These are phyloP conservation scores for Lactarius akahatsu DNA, from an alignment of 768 basidiomycete genomes.

Conservation along the genomic window DNA sequence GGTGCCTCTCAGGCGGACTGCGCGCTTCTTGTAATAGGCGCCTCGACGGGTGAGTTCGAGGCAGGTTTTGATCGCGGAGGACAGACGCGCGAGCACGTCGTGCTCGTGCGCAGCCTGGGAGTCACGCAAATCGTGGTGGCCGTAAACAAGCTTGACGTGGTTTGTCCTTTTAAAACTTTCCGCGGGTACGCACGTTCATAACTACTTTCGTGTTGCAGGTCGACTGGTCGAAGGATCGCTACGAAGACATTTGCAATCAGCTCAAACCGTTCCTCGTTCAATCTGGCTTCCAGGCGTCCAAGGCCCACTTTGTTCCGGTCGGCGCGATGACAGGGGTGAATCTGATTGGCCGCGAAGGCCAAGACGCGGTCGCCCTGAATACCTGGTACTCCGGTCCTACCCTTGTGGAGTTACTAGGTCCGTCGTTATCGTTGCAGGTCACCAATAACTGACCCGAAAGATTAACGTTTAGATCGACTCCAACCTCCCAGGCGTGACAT, in stretches of 20 bases:
- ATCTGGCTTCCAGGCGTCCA: constrained; percentile 79
- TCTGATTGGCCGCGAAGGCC: constrained; percentile 52
- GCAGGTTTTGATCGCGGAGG: constrained; percentile 92
- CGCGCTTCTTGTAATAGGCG: constrained; percentile 90
- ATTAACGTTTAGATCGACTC: constrained; percentile 57
- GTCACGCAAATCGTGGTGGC: constrained; percentile 90
- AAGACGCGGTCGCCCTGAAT: constrained; percentile 48
- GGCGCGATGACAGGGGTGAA: constrained; percentile 91
- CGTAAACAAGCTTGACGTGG: constrained; percentile 93
- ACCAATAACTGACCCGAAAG: constrained; percentile 8
- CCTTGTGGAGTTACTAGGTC: constrained; percentile 81
- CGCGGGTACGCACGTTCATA: neutral
- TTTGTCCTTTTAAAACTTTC: constrained; percentile 36
- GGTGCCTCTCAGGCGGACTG: constrained; percentile 97
- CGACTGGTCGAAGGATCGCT: constrained; percentile 80
- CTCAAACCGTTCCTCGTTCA: constrained; percentile 82
- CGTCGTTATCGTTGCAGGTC: constrained; percentile 22
- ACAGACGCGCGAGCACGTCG: constrained; percentile 91
- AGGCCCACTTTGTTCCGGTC: constrained; percentile 83
- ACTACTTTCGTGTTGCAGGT: constrained; percentile 52
- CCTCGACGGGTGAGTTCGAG: constrained; percentile 90
- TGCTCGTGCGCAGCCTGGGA: constrained; percentile 89
- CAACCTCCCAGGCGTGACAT: constrained; percentile 82
- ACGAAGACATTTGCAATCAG: constrained; percentile 74
- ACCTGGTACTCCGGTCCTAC: constrained; percentile 88